Conservation (phyloP, 805 yeast genomes). For the Wickerhamiella sergipiensis region DNA sequence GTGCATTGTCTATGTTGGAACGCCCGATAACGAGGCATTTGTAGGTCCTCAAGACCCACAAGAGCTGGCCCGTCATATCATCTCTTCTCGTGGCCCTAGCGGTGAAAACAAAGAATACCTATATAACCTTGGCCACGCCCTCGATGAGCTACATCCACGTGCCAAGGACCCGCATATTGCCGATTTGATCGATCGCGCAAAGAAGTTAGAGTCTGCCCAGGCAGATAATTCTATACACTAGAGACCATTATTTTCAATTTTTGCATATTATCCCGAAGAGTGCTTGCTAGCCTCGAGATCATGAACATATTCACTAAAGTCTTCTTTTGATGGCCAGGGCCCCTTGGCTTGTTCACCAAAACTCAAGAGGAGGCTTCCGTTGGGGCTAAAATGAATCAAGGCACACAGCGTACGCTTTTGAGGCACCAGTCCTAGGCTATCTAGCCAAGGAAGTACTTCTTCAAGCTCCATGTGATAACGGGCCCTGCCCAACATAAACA, state of each 20-base stretch:
- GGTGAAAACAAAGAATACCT: slow-evolving; percentile 71
- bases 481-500: slow-evolving; percentile 35
- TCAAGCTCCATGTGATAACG: slow-evolving; percentile 37
- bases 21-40: slow-evolving; percentile 66
- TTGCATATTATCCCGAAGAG: too few species aligned
- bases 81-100: slow-evolving; percentile 55
- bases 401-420: slow-evolving; percentile 27
- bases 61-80: slow-evolving; percentile 49
- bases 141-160: slow-evolving; percentile 29
- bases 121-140: slow-evolving; percentile 36
- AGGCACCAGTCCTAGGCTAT: slow-evolving; percentile 33
- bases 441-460: slow-evolving; percentile 43
- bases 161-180: slow-evolving; percentile 32
- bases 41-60: slow-evolving; percentile 62
- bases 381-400: slow-evolving; percentile 25
- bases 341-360: slow-evolving; percentile 18
- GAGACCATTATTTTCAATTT: background rate
- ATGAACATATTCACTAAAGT: background rate
- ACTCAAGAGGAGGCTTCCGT: slow-evolving; percentile 17
- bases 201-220: slow-evolving; percentile 8
- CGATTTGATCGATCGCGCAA: slow-evolving; percentile 24
- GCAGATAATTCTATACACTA: background rate
- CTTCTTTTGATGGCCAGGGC: slow-evolving; percentile 17
- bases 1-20: slow-evolving; percentile 71
- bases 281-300: background rate